Base-by-base conservation (phyloP, 1,139 yeast species). In the Eremothecium cymbalariae region DNA sequence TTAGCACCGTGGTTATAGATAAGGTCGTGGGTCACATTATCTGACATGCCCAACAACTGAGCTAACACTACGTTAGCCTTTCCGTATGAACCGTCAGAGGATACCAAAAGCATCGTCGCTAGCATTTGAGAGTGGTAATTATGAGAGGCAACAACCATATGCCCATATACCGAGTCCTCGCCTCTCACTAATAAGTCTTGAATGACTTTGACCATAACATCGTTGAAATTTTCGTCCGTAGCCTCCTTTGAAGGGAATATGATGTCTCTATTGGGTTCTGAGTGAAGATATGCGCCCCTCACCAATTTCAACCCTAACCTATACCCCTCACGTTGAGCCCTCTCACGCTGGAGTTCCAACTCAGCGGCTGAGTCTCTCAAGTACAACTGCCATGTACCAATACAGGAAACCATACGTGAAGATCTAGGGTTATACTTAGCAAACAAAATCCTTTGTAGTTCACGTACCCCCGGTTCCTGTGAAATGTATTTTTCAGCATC, bases 241-340 rank as follows among this genome's bases (percentile, higher is more conserved):
- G 74, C 88, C 41, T 67, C 70, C 61, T 88, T 86, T 30, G 84
- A 72, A 46, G 68, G 65, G 62, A 80, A 93, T 44, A 90, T 83
- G 23, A 84, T 77, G 36, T 57, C 46, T 52, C 96, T 70, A 45
- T 80, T 67, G 28, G 80, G 72, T 63, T 90, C 97, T 3, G 94
- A 76, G 58, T 88, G 96, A 44, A 88, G 75, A 64, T 90, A 90
- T 6, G 98, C 98, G 44, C 98, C 98, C 59, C 98, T 76, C n/a
- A 90, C 98, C 38, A 90, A 70, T 60, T 90, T 90, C 64, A 86
- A 68, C 14, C 95, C 97, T 42, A 86, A 63, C 53, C 82, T 72
- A 60, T 86, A 88, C 40, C 69, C 67, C 42, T 71, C 69, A 40
- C 70, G 59, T 40, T 62, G 51, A 9, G 97, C 95, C 41, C 77